Conservation (phyloP, 2,329 filamentous ascomycete species). For the Talaromyces amestolkiae region DNA sequence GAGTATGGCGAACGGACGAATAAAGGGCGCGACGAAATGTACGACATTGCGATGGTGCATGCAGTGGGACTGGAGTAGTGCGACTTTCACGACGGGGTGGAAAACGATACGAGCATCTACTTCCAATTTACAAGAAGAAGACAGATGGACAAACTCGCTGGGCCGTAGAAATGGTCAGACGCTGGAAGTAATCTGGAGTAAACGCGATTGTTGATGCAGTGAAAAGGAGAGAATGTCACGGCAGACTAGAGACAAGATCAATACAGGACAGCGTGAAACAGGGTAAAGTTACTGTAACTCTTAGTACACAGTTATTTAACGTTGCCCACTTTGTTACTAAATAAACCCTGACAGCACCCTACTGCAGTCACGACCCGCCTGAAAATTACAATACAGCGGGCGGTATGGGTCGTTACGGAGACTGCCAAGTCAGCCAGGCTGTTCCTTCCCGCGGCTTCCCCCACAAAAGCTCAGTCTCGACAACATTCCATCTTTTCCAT, state of each 20-base stretch:
- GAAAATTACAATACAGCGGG: neutral
- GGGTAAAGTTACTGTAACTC: neutral
- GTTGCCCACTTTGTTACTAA: neutral
- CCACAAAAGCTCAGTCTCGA: neutral
- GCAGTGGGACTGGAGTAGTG: neutral
- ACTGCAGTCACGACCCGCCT: neutral
- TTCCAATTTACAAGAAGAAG: neutral
- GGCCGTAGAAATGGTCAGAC: neutral
- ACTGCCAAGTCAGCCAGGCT: neutral
- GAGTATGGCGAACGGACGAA: neutral
- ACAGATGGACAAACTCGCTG: neutral
- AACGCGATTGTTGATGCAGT: neutral
- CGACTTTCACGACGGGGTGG: neutral
- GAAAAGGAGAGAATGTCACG: neutral
- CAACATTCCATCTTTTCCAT: neutral
- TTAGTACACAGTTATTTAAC: neutral
- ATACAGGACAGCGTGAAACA: neutral
- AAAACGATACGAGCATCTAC: neutral
- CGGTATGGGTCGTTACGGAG: neutral
- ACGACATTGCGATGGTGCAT: slow-evolving; percentile 12
- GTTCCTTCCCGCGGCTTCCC: neutral
- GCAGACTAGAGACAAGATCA: neutral
- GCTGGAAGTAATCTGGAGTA: neutral
- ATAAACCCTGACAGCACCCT: neutral
- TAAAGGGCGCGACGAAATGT: slow-evolving; percentile 2